Evolutionary conservation across 2,329 filamentous ascomycete species (phyloP).

Genomic region (Aspergillus vadensis): DNA sequence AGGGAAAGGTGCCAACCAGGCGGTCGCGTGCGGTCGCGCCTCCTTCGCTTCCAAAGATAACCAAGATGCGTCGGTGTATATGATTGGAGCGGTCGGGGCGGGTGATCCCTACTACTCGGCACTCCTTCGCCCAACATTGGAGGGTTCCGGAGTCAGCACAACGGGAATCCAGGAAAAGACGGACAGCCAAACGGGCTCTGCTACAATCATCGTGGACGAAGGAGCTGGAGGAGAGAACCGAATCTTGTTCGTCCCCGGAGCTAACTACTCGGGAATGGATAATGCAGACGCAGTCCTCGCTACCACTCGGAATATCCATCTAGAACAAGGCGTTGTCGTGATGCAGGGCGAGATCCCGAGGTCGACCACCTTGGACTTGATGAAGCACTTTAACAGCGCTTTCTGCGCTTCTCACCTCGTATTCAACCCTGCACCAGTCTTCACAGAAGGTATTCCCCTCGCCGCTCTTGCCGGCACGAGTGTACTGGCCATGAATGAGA

Average conservation of each 20-base stretch:
- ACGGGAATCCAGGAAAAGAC: conserved; percentile 52
- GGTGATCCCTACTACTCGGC: conserved; percentile 64
- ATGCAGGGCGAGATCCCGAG: conserved; percentile 79
- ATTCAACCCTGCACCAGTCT: conserved; percentile 86
- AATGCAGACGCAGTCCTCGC: conserved; percentile 42
- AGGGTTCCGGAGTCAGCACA: conserved; percentile 64
- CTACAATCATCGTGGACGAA: conserved; percentile 75
- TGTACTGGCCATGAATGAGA: conserved; percentile 88
- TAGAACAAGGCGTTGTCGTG: conserved; percentile 55
- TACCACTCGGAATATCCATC: conserved; percentile 23
- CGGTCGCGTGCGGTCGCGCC: conserved; percentile 76
- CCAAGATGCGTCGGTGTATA: conserved; percentile 56
- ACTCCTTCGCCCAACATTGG: conserved; percentile 60
- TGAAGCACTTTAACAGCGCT: conserved; percentile 40
- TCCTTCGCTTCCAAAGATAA: conserved; percentile 13
- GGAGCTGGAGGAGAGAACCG: conserved; percentile 70
- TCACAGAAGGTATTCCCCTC: conserved; percentile 68
- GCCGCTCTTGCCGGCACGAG: conserved; percentile 68
- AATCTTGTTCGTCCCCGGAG: conserved; percentile 72
- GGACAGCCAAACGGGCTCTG: conserved; percentile 65
- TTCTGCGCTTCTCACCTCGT: conserved; percentile 59
- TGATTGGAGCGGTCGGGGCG: conserved; percentile 72
- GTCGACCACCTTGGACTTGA: conserved; percentile 63
- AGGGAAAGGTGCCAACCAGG: conserved; percentile 96
- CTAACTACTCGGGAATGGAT: conserved; percentile 59